Evolutionary conservation across 768 basidiomycete genomes (phyloP), one percentile per base, ranked within the genome.

Genomic region (Tulasnella sp.): DNA sequence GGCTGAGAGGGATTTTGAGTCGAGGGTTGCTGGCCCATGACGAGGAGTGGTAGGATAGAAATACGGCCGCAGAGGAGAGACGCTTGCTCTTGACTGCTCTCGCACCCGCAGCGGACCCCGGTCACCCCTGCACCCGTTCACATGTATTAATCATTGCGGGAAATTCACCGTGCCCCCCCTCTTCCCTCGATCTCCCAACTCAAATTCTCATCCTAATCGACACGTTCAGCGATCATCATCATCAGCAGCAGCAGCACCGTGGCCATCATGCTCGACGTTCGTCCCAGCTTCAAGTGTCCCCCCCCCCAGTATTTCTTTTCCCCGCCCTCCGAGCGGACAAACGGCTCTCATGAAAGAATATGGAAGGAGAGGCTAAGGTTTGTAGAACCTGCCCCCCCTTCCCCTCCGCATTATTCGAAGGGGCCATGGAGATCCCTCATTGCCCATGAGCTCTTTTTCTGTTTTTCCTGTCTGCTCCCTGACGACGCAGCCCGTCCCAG

Each of bases 1-100:
- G 77, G 40, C 37, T 46, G 40, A 40, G 77, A 77, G 77, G 40
- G 70, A 67, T 67, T 67, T 67, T 67, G 61, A 67, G 77, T 72
- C 61, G 57, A 61, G 57, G 55, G 39, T 37, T 75, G 75, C 23
- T 75, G 75, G 32, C 70, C 70, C 70, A 72, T 72, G 70, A 72
- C 70, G 70, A 72, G 70, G 39, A 26, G 15, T n/a, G 70, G 26
- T n/a, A n/a, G 70, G 70, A 72, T 40, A 72, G 70, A 72, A 72
- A 72, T 72, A 72, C 39, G 70, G 70, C 61, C 61, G 61, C 61
- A 67, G 61, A 67, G 61, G 29, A 67, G 61, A 67, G 61, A 67
- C 61, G 61, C 61, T 67, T 67, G 61, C 61, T 67, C 61, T 67
- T 67, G 61, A 67, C 61, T 67, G 61, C 61, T 67, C 61, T 67